Percentiles rank a stretch among this genome's conserved stretches.
Conservation (phyloP, 148 eudicot genomes). For the Rhododendron ferrugineum region DNA sequence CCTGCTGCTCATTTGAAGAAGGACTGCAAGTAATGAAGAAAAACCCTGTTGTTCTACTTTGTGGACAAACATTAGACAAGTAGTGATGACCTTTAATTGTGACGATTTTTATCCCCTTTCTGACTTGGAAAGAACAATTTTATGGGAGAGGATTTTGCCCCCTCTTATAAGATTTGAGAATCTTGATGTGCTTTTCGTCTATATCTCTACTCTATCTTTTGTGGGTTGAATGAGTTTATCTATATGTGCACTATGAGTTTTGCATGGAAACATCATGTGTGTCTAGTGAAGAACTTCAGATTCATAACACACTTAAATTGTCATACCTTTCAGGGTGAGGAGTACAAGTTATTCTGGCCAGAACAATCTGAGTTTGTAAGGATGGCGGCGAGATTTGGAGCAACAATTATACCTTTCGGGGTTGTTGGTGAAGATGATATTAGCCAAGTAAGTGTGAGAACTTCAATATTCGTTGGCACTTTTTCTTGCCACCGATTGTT, state of each 20-base stretch:
- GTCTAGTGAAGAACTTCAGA: not conserved
- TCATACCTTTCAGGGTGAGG: conserved; percentile 47
- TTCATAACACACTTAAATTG: not conserved
- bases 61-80: not conserved
- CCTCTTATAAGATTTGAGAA: not conserved
- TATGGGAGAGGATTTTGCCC: not conserved
- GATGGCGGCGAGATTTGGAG: conserved; percentile 77
- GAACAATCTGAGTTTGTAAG: conserved; percentile 71
- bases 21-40: not conserved
- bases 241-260: not conserved
- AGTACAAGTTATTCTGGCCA: conserved; percentile 67
- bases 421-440: conserved; percentile 81
- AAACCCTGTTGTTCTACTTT: not conserved
- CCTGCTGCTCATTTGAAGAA: not conserved
- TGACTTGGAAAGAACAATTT: not conserved
- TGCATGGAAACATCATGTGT: not conserved
- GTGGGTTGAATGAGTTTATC: not conserved
- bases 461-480: not conserved
- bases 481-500: not conserved
- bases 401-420: conserved; percentile 79
- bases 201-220: not conserved
- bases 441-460: conserved; percentile 37
- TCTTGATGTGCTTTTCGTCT: not conserved
- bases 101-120: not conserved
- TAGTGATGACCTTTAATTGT: not conserved